Percentiles rank a stretch among this genome's conserved stretches.
These are phyloP conservation scores for Mycena olivaceomarginata DNA, from an alignment of 768 basidiomycete genomes.

Conservation along the genomic window DNA sequence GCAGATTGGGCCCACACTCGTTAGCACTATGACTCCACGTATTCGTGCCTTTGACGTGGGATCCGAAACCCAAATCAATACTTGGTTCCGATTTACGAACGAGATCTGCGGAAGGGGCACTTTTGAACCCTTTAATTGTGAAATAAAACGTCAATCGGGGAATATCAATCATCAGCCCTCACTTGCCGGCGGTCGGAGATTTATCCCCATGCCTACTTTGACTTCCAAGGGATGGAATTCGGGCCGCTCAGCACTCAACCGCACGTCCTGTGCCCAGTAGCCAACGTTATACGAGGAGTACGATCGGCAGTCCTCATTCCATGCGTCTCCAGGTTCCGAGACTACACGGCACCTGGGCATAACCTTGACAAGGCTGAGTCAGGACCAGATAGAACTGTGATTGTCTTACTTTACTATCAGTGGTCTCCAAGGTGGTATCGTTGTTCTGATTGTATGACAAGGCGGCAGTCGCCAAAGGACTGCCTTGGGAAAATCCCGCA, in stretches of 20 bases:
- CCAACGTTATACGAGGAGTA: neutral
- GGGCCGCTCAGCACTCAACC: neutral
- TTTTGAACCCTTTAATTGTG: neutral
- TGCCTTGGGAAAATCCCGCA: neutral
- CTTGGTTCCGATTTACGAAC: neutral
- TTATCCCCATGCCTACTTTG: slow-evolving; percentile 2
- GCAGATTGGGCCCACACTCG: slow-evolving; percentile 5
- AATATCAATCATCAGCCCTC: neutral
- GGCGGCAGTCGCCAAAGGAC: slow-evolving; percentile 1
- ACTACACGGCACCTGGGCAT: slow-evolving; percentile 24
- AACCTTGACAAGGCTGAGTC: neutral
- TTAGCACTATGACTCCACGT: slow-evolving; percentile 8
- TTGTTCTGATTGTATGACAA: slow-evolving; percentile 4
- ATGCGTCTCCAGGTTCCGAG: neutral
- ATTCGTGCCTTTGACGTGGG: slow-evolving; percentile 5
- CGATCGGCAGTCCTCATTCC: slow-evolving; percentile 9
- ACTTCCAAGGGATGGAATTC: neutral
- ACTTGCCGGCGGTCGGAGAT: slow-evolving; percentile 20
- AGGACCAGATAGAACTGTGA: neutral
- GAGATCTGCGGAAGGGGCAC: slow-evolving; percentile 2
- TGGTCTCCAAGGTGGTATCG: neutral
- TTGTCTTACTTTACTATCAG: neutral
- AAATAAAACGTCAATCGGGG: neutral
- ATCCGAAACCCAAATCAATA: slow-evolving; percentile 16
- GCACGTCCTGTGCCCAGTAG: neutral